A percentile compares a stretch with the other conserved stretches of the same genome.
Conservation (phyloP, 768 basidiomycete species). For the Austroboletus festivus region DNA sequence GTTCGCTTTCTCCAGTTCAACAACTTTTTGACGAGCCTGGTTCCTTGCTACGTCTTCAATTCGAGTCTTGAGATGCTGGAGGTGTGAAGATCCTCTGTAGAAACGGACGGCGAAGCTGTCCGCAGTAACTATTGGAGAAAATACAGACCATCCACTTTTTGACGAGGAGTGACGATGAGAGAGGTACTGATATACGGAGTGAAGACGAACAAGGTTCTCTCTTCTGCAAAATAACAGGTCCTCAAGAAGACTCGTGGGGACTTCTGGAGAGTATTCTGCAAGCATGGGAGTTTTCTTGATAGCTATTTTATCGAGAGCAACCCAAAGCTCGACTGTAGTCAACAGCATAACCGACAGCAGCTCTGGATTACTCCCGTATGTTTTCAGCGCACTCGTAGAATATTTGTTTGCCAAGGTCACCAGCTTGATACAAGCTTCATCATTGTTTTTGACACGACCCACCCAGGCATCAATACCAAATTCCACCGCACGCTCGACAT, state of each 20-base stretch:
- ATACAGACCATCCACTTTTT: neutral
- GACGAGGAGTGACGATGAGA: neutral
- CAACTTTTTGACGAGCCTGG: neutral
- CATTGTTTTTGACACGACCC: neutral
- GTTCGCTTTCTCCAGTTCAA: neutral
- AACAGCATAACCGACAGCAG: neutral
- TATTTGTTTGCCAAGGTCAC: slow-evolving; percentile 16
- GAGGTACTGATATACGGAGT: neutral
- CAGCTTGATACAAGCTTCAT: neutral
- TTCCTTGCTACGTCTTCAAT: neutral
- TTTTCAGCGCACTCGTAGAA: slow-evolving; percentile 18
- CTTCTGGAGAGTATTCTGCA: neutral
- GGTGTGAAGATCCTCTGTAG: neutral
- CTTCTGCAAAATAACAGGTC: neutral
- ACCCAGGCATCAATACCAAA: slow-evolving; percentile 37
- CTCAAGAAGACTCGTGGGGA: neutral
- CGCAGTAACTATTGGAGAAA: neutral
- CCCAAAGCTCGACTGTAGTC: neutral
- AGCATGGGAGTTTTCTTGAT: neutral
- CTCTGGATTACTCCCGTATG: neutral
- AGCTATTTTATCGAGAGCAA: neutral
- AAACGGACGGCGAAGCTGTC: neutral
- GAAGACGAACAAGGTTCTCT: neutral
- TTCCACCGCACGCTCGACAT: slow-evolving; percentile 22
- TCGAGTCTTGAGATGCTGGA: neutral